Evolutionary conservation across 331 rosid species (phyloP).

Genomic region (Malus hybrid): DNA sequence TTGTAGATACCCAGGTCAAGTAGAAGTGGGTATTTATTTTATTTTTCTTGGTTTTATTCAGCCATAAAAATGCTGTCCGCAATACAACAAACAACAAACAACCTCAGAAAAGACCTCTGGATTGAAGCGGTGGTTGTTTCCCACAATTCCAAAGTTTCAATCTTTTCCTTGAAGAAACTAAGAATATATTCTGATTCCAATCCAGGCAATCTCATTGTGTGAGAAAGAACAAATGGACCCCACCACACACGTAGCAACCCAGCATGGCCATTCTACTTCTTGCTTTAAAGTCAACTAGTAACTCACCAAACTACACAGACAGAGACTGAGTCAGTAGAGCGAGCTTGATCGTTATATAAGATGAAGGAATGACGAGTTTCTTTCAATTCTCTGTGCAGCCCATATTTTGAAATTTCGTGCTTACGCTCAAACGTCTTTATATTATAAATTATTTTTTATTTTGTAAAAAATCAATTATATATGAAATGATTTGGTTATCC

Average conservation of each 20-base stretch:
- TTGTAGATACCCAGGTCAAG: constrained; percentile 40
- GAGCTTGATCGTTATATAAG: neutral
- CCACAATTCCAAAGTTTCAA: constrained; percentile 3
- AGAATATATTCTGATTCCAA: neutral
- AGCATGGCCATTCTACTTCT: constrained; percentile 14
- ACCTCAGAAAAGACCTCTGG: neutral
- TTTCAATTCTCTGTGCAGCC: too few species aligned
- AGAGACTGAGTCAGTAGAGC: neutral
- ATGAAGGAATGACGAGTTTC: too few species aligned
- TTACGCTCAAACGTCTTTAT: too few species aligned
- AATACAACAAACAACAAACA: neutral
- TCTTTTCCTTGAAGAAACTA: neutral
- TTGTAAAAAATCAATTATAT: too few species aligned
- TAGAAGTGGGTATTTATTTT: neutral
- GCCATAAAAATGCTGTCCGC: too few species aligned
- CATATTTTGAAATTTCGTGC: too few species aligned
- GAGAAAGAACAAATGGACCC: constrained; percentile 16
- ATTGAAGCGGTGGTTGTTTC: too few species aligned
- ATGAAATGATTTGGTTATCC: too few species aligned
- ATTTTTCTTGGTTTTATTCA: too few species aligned
- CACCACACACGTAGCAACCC: constrained; percentile 1
- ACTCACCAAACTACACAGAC: neutral
- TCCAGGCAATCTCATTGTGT: neutral
- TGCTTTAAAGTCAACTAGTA: constrained; percentile 32
- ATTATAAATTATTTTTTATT: too few species aligned